phyloP scores from a whole-genome alignment of 306 rosid species.

The Prunus persica region Prunus_persica_NCBIv2 NC_034016.1:16723501-16724000 shows the following conservation, averaged over 20 bases:
- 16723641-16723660: constrained; percentile 97
- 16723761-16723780: constrained; percentile 1
- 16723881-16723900: constrained; percentile 5
- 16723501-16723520: constrained; percentile 68
- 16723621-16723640: constrained; percentile 82
- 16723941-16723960: not conserved
- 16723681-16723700: constrained; percentile 8
- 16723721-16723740: constrained; percentile 26
- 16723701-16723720: not conserved
- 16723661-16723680: constrained; percentile 85
- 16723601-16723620: constrained; percentile 89
- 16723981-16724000: not conserved
- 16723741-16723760: constrained; percentile 21
- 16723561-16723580: constrained; percentile 90
- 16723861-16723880: not conserved
- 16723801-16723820: not conserved
- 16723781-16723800: not conserved
- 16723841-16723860: not conserved
- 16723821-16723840: not conserved
- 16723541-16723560: constrained; percentile 64
- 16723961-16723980: not conserved
- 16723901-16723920: not conserved
- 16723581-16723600: constrained; percentile 68
- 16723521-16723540: constrained; percentile 90
- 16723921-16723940: not conserved